phyloP scores from a whole-genome alignment of 179 eudicot genomes.

The Silene coronaria region DNA sequence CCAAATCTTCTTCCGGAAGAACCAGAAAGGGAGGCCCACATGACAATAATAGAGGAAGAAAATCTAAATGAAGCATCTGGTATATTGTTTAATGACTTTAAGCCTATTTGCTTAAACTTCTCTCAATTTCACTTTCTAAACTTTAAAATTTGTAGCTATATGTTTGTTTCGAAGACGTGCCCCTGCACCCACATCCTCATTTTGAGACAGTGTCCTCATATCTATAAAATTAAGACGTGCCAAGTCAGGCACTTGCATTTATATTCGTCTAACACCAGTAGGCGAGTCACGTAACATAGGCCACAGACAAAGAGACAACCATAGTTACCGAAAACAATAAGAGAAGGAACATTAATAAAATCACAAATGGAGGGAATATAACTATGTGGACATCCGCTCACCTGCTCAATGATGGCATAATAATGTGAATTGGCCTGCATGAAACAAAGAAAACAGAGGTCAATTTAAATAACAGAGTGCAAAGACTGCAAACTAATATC shows the following conservation, averaged over 20 bases:
- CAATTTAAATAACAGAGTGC: not conserved
- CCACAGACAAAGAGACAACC: not conserved
- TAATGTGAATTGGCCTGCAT: slow-evolving; percentile 99
- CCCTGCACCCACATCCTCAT: too few species aligned
- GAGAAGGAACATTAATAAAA: not conserved
- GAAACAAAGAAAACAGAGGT: slow-evolving; percentile 9
- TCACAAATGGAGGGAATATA: not conserved
- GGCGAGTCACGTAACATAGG: not conserved
- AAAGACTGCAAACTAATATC: not conserved
- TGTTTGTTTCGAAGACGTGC: not conserved
- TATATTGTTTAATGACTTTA: too few species aligned
- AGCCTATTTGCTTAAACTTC: not conserved
- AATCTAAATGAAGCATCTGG: not conserved
- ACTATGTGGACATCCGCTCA: slow-evolving; percentile 19
- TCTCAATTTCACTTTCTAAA: not conserved
- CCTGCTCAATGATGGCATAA: slow-evolving; percentile 97
- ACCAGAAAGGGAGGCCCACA: not conserved
- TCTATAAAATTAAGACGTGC: not conserved
- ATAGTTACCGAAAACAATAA: not conserved
- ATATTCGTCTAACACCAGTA: not conserved
- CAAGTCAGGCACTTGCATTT: not conserved
- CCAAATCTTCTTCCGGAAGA: not conserved
- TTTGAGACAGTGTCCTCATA: not conserved
- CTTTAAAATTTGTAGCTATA: not conserved
- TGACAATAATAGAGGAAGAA: not conserved